These are phyloP conservation scores for Phaeophleospora eucalypticola DNA, from an alignment of 2,329 filamentous ascomycete species.

Conservation along the genomic window DNA sequence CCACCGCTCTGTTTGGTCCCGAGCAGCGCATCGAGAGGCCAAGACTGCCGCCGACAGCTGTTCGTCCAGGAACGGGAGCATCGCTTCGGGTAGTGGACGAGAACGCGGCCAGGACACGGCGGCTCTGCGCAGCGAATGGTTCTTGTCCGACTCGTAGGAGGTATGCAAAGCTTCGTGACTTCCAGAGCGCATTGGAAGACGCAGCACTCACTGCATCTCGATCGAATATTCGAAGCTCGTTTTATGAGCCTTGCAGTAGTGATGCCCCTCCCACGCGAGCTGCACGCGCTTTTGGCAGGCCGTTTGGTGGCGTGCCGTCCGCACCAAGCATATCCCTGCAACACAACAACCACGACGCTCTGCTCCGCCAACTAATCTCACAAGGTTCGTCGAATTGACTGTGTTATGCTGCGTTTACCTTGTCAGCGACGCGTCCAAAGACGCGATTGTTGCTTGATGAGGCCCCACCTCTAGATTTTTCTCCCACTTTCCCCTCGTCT, in stretches of 20 bases:
- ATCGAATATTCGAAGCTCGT: too few species aligned
- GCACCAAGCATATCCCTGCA: not conserved
- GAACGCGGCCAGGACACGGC: too few species aligned
- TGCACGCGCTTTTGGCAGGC: not conserved
- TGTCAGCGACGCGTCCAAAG: slow-evolving; percentile 4
- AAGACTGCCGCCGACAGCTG: too few species aligned
- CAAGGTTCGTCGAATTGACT: slow-evolving; percentile 12
- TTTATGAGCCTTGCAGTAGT: not conserved
- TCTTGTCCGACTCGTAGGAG: too few species aligned
- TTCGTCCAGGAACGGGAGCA: too few species aligned
- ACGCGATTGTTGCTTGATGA: slow-evolving; percentile 1
- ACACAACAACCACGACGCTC: not conserved
- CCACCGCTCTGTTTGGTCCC: not conserved
- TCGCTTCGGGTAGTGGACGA: too few species aligned
- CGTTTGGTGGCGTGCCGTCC: not conserved
- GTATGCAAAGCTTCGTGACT: too few species aligned
- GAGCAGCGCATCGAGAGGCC: too few species aligned
- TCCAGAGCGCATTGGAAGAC: too few species aligned
- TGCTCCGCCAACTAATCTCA: slow-evolving; percentile 6
- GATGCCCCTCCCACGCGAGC: not conserved
- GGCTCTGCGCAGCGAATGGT: too few species aligned
- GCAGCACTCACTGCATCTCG: too few species aligned
- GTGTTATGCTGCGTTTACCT: not conserved
- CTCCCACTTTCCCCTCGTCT: not conserved
- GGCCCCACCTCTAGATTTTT: not conserved